Base-by-base conservation (phyloP, 164 flowering plant genomes). In the Saururus chinensis region DNA sequence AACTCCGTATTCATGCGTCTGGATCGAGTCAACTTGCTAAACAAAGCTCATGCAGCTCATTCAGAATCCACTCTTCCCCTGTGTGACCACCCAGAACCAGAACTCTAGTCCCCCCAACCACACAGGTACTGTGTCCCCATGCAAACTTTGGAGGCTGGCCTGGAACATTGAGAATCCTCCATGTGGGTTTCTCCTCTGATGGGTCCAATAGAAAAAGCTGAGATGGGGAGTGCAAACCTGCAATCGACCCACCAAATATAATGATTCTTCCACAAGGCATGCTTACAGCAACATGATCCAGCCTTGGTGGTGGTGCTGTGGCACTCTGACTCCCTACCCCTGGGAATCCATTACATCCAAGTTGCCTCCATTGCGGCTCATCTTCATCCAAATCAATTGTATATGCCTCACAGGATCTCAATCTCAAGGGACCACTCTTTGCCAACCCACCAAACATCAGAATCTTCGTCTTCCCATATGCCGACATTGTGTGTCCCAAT, bases 111-210 rank as follows among this genome's bases (percentile, higher is more conserved):
- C 96, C 93, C 60, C 93, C 93, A 59, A 87, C 85, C 51, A 85
- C 85, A 66, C 96, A 89, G n/a, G 93, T 89, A 66, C 93, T 85
- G 56, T 89, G 96, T 41, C 96, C 96, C 96, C 96, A 87, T 19
- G 96, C 91, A 60, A 81, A 85, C 62, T 84, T 84, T 4, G 96
- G 93, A 5, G 89, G 89, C 62, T 84, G 80, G 48, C 96, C 93
- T 1, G 91, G 96, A 52, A 87, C 93, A 53, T 82, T 83, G n/a
- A 89, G 81, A 51, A 71, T 82, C 71, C 90, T 80, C 97, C 97
- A 89, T 3, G 82, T 73, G 21, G 97, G 95, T 65, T 87, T 89
- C 59, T 87, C 97, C 65, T 87, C 95, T 0, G 83, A 68, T n/a
- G 95, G 97, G 61, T 89, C 97, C 54, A 87, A 59, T 45, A 87